Conservation (phyloP, 169 alveolate species). For the Plasmodium coatneyi region DNA sequence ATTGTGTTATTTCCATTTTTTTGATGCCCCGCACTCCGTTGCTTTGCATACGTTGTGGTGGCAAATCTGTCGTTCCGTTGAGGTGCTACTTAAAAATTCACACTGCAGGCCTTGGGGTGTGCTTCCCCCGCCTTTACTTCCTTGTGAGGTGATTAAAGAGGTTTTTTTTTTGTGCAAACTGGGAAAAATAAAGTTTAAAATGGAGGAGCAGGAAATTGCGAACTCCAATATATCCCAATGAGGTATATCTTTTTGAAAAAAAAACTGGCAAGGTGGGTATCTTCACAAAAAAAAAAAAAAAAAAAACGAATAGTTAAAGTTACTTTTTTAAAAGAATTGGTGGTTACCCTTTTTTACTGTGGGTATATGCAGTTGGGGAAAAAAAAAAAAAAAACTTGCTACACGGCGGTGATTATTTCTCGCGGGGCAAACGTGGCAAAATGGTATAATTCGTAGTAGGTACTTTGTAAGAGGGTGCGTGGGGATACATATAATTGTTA, state of each 20-base stretch:
- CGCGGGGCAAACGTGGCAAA: background rate
- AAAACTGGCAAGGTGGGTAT: background rate
- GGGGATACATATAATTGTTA: background rate
- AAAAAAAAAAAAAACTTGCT: background rate
- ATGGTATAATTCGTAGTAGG: background rate
- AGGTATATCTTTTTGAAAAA: background rate
- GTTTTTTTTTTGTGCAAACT: background rate
- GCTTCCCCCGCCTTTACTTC: background rate
- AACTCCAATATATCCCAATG: background rate
- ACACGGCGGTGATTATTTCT: background rate
- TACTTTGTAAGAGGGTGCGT: background rate
- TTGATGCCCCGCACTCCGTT: background rate
- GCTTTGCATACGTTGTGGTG: background rate
- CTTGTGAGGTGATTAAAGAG: constrained; percentile 47
- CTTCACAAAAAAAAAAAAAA: background rate
- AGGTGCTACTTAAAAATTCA: background rate
- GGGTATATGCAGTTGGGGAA: background rate
- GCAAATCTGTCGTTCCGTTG: background rate
- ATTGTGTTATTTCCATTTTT: background rate
- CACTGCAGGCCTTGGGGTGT: background rate
- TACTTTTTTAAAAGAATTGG: background rate
- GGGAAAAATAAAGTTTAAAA: background rate
- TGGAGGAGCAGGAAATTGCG: background rate
- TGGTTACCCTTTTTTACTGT: background rate
- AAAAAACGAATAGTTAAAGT: too few relatives aligned